Evolutionary conservation across 352 stramenopile species (phyloP).

Genomic region (Stramenopiles sp.): DNA sequence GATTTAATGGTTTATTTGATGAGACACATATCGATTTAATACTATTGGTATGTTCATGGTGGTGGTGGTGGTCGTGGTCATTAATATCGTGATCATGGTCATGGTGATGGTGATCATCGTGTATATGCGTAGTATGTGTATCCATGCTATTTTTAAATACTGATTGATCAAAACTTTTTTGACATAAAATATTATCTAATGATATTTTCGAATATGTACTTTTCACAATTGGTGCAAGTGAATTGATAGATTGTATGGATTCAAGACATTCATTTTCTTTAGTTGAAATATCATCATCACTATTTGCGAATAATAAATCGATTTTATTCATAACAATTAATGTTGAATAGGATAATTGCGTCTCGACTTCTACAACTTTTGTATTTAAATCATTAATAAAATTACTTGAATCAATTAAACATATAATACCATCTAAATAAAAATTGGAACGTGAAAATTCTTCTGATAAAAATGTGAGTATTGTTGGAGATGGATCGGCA

Average conservation of each 20-base stretch:
- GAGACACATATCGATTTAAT: too few relatives aligned
- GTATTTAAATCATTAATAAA: slow-evolving; percentile 51
- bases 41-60: too few relatives aligned
- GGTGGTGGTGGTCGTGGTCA: too few relatives aligned
- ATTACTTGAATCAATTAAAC: slow-evolving; percentile 82
- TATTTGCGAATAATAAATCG: slow-evolving; percentile 85
- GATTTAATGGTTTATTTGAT: too few relatives aligned
- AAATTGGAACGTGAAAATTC: slow-evolving; percentile 60
- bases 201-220: slow-evolving; percentile 34
- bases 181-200: slow-evolving; percentile 35
- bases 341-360: slow-evolving; percentile 94
- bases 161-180: slow-evolving; percentile 35
- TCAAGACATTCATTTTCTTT: slow-evolving; percentile 29
- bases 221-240: slow-evolving; percentile 36
- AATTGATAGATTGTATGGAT: slow-evolving; percentile 40
- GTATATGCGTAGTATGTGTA: too few relatives aligned
- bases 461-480: slow-evolving; percentile 87
- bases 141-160: too few relatives aligned
- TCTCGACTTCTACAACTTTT: slow-evolving; percentile 37
- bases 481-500: slow-evolving; percentile 77
- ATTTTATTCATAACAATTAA: slow-evolving; percentile 95
- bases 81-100: too few relatives aligned
- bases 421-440: slow-evolving; percentile 83
- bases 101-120: too few relatives aligned
- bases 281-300: slow-evolving; percentile 26